Base-by-base conservation (phyloP, 257 asterid genomes). In the Thymus mandschuricus region DNA sequence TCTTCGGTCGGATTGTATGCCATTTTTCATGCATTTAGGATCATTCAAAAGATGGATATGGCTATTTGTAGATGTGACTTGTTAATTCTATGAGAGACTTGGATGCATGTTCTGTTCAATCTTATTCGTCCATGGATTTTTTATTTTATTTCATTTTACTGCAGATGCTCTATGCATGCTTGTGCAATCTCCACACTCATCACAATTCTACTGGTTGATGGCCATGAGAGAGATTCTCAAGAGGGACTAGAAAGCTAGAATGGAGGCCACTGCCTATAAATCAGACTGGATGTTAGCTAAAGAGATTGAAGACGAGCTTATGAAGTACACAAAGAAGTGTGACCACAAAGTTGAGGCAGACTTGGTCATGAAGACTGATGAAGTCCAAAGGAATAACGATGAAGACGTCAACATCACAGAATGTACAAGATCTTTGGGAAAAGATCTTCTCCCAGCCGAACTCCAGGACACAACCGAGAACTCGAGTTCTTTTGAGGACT, bases 401-500 rank as follows among this genome's bases (percentile, higher is more conserved):
- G 74, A 34, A 45, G 90, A 82, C 46, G 87, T 83, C 51, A 68
- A 84, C 74, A 75, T 84, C 58, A 82, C 81, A 10, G 91, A 76
- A 10, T 75, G 79, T 69, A 61, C 87, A 45, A 83, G 74, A 69
- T 70, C 83, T 46, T 70, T 64, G 64, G 76, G 78, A 57, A 58
- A 33, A 60, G 79, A 80, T 73, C 55, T 58, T 64, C 76, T 77
- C 69, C 75, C 71, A 68, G 81, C 75, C 15, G 86, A 76, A 55
- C 15, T n/a, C 73, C 82, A 81, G 57, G 86, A 85, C 66, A 64
- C 84, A 75, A 85, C 96, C 3, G 96, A 87, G 78, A 74, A 79
- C 82, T 89, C 94, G 3, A 92, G 98, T 79, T 92, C 96, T n/a
- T 92, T 89, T 63, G 89, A 76, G 40, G 87, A 74, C 67, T 79